Conservation (phyloP, 768 basidiomycete species). For the Lactifluus hygrophoroides region DNA sequence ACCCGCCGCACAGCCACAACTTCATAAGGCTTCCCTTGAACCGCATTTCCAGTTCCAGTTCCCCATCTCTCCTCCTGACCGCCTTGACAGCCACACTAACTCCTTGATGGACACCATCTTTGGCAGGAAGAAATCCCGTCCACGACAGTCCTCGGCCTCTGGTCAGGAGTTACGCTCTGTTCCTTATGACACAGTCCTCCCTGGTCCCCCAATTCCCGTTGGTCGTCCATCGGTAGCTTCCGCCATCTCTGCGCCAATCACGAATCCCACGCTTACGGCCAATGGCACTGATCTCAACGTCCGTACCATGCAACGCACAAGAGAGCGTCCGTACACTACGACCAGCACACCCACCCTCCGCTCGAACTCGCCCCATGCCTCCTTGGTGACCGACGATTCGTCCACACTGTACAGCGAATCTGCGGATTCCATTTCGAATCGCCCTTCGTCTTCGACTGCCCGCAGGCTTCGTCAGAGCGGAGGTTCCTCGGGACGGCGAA, state of each 20-base stretch:
- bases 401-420: slow-evolving; percentile 51
- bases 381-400: slow-evolving; percentile 48
- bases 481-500: slow-evolving; percentile 32
- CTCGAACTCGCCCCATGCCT: slow-evolving; percentile 44
- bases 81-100: background rate
- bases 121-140: slow-evolving; percentile 46
- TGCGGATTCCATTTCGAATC: slow-evolving; percentile 30
- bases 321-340: slow-evolving; percentile 45
- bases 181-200: slow-evolving; percentile 60
- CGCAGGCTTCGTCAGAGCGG: slow-evolving; percentile 46
- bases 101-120: slow-evolving; percentile 55
- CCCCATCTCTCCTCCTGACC: background rate
- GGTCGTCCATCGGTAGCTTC: slow-evolving; percentile 25
- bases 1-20: background rate
- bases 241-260: slow-evolving; percentile 71
- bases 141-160: slow-evolving; percentile 55
- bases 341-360: slow-evolving; percentile 29
- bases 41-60: too few species aligned
- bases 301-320: slow-evolving; percentile 41
- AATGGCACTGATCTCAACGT: slow-evolving; percentile 67
- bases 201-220: slow-evolving; percentile 53
- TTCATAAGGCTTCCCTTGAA: background rate
- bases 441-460: slow-evolving; percentile 29
- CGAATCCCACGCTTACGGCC: slow-evolving; percentile 68
- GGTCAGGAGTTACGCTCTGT: slow-evolving; percentile 55